phyloP scores from a whole-genome alignment of 192 early-diverging fungal species.

The Coemansia furcata region DNA sequence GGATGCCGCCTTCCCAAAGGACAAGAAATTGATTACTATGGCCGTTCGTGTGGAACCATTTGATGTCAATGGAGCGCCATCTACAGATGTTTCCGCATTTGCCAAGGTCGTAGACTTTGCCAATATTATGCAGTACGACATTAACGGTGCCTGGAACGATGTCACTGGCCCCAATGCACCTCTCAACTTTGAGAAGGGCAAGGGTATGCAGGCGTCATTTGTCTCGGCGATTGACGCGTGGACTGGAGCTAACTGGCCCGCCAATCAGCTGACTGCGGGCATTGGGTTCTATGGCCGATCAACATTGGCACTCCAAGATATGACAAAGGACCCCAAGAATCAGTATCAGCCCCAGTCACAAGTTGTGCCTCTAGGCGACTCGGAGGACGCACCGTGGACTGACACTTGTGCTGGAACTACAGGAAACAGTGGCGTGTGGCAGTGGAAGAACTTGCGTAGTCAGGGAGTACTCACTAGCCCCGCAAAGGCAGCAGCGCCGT shows the following conservation, averaged over 20 bases:
- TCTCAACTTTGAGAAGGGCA: constrained; percentile 30
- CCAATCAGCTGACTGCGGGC: constrained; percentile 60
- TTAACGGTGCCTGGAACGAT: constrained; percentile 56
- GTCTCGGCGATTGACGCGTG: constrained; percentile 56
- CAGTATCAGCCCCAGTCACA: constrained; percentile 22
- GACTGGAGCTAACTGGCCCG: constrained; percentile 58
- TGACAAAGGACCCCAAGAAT: constrained; percentile 21
- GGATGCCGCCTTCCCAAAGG: constrained; percentile 30
- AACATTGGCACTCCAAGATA: constrained; percentile 31
- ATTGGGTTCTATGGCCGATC: constrained; percentile 63
- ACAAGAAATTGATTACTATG: constrained; percentile 60
- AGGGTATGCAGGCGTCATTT: constrained; percentile 47
- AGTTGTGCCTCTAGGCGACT: constrained; percentile 48
- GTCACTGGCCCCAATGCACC: constrained; percentile 64
- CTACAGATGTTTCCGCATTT: constrained; percentile 58
- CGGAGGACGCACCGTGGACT: constrained; percentile 52
- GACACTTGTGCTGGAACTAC: constrained; percentile 45
- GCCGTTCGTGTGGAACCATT: constrained; percentile 61
- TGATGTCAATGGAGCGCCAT: constrained; percentile 38
- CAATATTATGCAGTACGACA: constrained; percentile 71
- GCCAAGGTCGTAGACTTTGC: constrained; percentile 61
- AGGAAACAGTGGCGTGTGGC: constrained; percentile 58
- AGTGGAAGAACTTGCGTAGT: constrained; percentile 56
- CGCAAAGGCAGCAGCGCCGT: constrained; percentile 40
- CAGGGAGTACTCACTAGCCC: constrained; percentile 42